Evolutionary conservation across 208 protist species (phyloP).

Genomic region (Crithidia fasciculata): DNA sequence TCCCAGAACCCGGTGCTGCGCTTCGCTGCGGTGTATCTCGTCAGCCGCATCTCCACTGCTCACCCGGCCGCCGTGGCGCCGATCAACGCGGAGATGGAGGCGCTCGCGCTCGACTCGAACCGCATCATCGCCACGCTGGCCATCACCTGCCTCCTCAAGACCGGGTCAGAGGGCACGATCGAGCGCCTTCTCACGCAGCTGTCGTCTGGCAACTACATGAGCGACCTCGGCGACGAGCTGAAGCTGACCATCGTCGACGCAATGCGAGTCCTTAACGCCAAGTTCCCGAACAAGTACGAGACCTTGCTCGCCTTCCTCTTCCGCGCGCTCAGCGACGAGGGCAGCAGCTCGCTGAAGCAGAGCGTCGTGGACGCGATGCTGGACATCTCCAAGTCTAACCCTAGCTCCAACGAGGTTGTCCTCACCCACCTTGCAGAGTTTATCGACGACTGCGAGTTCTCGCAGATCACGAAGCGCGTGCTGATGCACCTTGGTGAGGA

Average conservation of each 20-base stretch:
- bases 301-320: slow-evolving; percentile 93
- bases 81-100: slow-evolving; percentile 97
- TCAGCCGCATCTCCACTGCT: slow-evolving; percentile 90
- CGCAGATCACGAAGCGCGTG: slow-evolving; percentile 94
- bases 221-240: slow-evolving; percentile 98
- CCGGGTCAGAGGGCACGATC: slow-evolving; percentile 94
- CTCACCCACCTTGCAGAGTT: slow-evolving; percentile 98
- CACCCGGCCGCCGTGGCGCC: slow-evolving; percentile 88
- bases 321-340: slow-evolving; percentile 85
- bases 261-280: slow-evolving; percentile 94
- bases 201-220: slow-evolving; percentile 84
- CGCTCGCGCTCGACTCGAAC: slow-evolving; percentile 95
- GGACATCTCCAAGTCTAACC: slow-evolving; percentile 90
- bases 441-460: slow-evolving; percentile 99
- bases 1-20: slow-evolving; percentile 87
- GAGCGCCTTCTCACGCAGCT: slow-evolving; percentile 98
- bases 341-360: slow-evolving; percentile 95
- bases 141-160: slow-evolving; percentile 98
- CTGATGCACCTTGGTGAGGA: slow-evolving; percentile 96
- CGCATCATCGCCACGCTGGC: slow-evolving; percentile 97
- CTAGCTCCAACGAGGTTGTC: slow-evolving; percentile 89
- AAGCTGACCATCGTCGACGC: slow-evolving; percentile 97
- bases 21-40: slow-evolving; percentile 95
- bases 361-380: slow-evolving; percentile 96
- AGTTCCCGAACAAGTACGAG: slow-evolving; percentile 95